phyloP scores from a whole-genome alignment of 768 basidiomycete genomes.

The Mycena amicta region DNA sequence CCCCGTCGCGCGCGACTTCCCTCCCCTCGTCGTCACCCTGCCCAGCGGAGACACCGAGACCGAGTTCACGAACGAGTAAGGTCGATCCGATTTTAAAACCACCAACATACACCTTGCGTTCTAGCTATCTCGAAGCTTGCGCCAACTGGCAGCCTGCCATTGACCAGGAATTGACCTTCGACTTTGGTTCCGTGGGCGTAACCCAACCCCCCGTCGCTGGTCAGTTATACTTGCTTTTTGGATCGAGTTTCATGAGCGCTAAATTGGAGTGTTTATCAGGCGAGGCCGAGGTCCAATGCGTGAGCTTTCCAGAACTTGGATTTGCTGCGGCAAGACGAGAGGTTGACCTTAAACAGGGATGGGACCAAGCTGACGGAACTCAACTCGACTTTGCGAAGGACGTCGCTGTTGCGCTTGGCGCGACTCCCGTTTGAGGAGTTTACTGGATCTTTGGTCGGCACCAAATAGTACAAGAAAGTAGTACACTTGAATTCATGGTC shows the following conservation, averaged over 20 bases:
- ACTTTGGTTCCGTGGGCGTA: neutral
- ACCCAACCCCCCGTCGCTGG: neutral
- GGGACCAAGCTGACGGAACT: neutral
- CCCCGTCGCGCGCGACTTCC: neutral
- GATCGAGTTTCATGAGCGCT: neutral
- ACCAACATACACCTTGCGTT: neutral
- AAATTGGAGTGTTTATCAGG: neutral
- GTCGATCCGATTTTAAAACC: neutral
- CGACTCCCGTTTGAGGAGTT: constrained; percentile 1
- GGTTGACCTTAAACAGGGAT: neutral
- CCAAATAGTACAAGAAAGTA: neutral
- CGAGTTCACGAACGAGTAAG: neutral
- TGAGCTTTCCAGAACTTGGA: neutral
- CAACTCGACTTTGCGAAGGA: neutral
- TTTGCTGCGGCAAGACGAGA: neutral
- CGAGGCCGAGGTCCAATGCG: neutral
- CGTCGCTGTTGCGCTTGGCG: neutral
- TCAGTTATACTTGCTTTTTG: neutral
- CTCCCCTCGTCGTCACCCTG: neutral
- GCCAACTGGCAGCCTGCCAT: constrained; percentile 1
- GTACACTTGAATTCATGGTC: neutral
- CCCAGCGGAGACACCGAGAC: neutral
- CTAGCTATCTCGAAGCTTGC: neutral
- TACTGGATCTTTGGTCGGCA: no score
- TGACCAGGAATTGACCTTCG: neutral